Conservation (phyloP, 2,329 filamentous ascomycete species). For the Fusarium compactum region DNA sequence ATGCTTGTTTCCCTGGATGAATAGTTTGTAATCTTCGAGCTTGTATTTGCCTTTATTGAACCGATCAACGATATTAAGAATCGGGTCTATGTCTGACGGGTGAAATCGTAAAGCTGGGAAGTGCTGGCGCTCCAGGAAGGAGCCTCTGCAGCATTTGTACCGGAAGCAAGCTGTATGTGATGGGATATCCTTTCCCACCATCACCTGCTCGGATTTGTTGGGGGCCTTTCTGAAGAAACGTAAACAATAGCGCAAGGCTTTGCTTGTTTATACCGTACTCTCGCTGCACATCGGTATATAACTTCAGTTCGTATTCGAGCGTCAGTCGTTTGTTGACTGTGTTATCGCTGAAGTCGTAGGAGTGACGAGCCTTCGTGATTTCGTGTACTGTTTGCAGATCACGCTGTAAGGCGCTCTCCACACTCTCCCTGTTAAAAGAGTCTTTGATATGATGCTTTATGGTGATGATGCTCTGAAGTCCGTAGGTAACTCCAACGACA, state of each 20-base stretch:
- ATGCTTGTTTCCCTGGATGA: slow-evolving; percentile 1
- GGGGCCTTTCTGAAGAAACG: neutral
- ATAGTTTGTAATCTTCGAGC: slow-evolving; percentile 10
- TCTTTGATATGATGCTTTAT: neutral
- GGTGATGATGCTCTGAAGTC: slow-evolving; percentile 21
- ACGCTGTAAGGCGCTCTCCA: neutral
- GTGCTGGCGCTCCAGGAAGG: fast-evolving
- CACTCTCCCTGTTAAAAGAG: neutral
- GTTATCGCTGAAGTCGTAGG: neutral
- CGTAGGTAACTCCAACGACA: slow-evolving; percentile 28
- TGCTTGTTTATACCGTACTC: neutral
- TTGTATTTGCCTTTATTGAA: neutral
- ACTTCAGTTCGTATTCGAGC: slow-evolving; percentile 9
- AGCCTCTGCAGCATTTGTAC: neutral
- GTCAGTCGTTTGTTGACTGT: neutral
- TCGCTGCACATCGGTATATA: slow-evolving; percentile 30
- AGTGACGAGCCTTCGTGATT: neutral
- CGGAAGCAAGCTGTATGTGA: slow-evolving; percentile 22
- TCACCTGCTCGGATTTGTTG: neutral
- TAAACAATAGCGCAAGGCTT: slow-evolving; percentile 1
- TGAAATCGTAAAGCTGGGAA: fast-evolving
- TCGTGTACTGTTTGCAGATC: slow-evolving; percentile 10
- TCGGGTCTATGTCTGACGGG: neutral
- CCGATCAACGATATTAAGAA: slow-evolving; percentile 25
- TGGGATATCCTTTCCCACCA: slow-evolving; percentile 15